Conservation (phyloP, 805 yeast species). For the Blastobotrys robertii region DNA sequence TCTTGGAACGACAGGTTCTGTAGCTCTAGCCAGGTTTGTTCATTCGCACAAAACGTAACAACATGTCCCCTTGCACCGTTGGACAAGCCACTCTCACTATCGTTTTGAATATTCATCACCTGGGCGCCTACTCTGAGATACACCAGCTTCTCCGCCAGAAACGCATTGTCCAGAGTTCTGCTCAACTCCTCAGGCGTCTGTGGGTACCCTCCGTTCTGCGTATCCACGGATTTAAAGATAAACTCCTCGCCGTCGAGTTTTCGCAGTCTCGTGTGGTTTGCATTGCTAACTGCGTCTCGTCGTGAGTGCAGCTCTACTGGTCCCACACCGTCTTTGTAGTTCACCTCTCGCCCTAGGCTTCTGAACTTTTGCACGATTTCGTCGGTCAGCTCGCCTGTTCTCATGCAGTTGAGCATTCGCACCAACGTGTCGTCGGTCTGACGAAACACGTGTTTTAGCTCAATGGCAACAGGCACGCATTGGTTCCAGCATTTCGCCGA, state of each 20-base stretch:
- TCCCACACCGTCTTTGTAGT: slow-evolving; percentile 63
- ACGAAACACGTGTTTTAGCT: slow-evolving; percentile 72
- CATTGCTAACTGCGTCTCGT: slow-evolving; percentile 67
- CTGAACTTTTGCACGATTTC: slow-evolving; percentile 40
- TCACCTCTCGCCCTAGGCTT: slow-evolving; percentile 40
- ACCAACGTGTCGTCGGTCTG: slow-evolving; percentile 70
- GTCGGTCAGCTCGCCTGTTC: slow-evolving; percentile 56
- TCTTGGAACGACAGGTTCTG: neutral
- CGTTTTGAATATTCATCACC: slow-evolving; percentile 78
- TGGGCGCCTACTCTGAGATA: slow-evolving; percentile 77
- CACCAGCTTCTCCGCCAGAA: slow-evolving; percentile 61
- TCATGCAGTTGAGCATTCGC: slow-evolving; percentile 68
- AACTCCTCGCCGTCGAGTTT: slow-evolving; percentile 39
- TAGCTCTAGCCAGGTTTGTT: slow-evolving; percentile 2
- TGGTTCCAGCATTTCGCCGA: slow-evolving; percentile 63
- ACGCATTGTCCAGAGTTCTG: slow-evolving; percentile 37
- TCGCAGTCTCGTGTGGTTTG: slow-evolving; percentile 49
- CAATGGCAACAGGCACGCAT: slow-evolving; percentile 50
- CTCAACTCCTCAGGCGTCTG: slow-evolving; percentile 13
- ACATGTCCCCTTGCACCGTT: slow-evolving; percentile 87
- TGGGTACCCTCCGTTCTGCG: neutral
- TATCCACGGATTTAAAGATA: slow-evolving; percentile 39
- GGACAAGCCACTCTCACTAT: slow-evolving; percentile 50
- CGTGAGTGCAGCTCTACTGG: slow-evolving; percentile 89
- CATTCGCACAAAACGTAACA: slow-evolving; percentile 35